Percentiles rank a stretch among this genome's conserved stretches.
phyloP scores from a whole-genome alignment of 441 rosid genomes.

The Euphorbia corollata region DNA sequence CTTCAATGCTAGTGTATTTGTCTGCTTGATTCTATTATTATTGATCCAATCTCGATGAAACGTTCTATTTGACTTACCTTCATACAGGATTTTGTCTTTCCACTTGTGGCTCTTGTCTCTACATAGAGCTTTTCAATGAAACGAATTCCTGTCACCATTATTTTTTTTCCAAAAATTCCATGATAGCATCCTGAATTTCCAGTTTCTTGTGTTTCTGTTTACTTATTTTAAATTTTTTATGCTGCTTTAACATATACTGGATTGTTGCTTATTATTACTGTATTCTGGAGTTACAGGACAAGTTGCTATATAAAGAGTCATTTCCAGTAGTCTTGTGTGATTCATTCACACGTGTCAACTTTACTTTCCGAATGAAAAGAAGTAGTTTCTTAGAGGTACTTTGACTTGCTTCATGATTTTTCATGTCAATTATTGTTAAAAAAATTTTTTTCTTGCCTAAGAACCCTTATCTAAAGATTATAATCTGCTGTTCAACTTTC shows the following conservation, averaged over 20 bases:
- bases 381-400: slow-evolving; percentile 65
- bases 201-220: neutral
- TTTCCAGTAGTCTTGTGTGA: slow-evolving; percentile 68
- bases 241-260: slow-evolving; percentile 2
- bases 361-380: slow-evolving; percentile 61
- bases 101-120: neutral
- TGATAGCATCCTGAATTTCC: slow-evolving; percentile 7
- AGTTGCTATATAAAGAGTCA: slow-evolving; percentile 35
- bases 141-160: neutral
- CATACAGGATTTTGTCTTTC: neutral
- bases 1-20: neutral
- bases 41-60: slow-evolving; percentile 2
- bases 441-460: neutral
- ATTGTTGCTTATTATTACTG: slow-evolving; percentile 18
- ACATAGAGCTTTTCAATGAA: neutral
- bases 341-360: slow-evolving; percentile 43
- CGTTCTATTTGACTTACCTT: neutral
- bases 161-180: neutral
- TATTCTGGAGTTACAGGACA: slow-evolving; percentile 44
- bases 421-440: slow-evolving; percentile 10
- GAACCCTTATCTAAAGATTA: slow-evolving; percentile 8
- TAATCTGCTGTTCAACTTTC: slow-evolving; percentile 20
- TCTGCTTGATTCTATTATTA: neutral
- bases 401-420: slow-evolving; percentile 8
- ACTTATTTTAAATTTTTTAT: slow-evolving; percentile 1